Evolutionary conservation across 139 green algal species (phyloP).

Genomic region (Microglena sp.): DNA sequence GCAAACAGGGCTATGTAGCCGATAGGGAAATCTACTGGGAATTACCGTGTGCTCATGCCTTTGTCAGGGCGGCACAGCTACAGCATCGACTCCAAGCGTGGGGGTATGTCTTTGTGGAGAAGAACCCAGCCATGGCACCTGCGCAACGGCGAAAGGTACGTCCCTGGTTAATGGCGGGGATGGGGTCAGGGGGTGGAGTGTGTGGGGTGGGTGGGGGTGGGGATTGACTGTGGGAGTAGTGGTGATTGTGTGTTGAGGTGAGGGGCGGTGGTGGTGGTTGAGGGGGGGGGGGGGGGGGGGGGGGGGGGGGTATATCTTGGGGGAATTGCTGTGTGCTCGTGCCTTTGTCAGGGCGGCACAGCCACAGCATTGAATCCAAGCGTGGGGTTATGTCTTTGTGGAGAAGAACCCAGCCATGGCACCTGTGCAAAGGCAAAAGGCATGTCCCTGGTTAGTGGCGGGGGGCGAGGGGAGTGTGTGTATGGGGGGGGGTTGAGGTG

Average conservation of each 20-base stretch:
- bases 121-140: not conserved
- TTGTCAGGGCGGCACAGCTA: slow-evolving; percentile 61
- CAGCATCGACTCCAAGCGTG: slow-evolving; percentile 78
- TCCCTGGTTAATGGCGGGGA: too few relatives aligned
- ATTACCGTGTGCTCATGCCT: slow-evolving; percentile 6
- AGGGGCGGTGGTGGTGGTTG: not conserved
- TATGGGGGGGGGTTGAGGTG: not conserved
- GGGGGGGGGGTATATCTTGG: too few relatives aligned
- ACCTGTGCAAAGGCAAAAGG: too few relatives aligned
- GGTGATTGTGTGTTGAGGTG: not conserved
- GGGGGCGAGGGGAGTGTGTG: too few relatives aligned
- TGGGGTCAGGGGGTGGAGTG: too few relatives aligned
- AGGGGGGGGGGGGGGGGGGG: too few relatives aligned
- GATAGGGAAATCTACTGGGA: slow-evolving; percentile 17
- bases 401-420: slow-evolving; percentile 18
- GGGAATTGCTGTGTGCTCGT: not conserved
- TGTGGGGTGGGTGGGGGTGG: not conserved
- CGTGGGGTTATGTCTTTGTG: slow-evolving; percentile 72
- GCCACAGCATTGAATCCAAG: slow-evolving; percentile 76
- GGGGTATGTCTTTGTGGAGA: slow-evolving; percentile 66
- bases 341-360: slow-evolving; percentile 45
- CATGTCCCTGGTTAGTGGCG: too few relatives aligned
- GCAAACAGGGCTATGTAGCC: slow-evolving; percentile 19
- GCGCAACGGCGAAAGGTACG: too few relatives aligned
- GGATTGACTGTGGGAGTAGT: slow-evolving; percentile 1